These are phyloP conservation scores for Medicago lupulina DNA, from an alignment of 306 rosid species.

Conservation along the genomic window DNA sequence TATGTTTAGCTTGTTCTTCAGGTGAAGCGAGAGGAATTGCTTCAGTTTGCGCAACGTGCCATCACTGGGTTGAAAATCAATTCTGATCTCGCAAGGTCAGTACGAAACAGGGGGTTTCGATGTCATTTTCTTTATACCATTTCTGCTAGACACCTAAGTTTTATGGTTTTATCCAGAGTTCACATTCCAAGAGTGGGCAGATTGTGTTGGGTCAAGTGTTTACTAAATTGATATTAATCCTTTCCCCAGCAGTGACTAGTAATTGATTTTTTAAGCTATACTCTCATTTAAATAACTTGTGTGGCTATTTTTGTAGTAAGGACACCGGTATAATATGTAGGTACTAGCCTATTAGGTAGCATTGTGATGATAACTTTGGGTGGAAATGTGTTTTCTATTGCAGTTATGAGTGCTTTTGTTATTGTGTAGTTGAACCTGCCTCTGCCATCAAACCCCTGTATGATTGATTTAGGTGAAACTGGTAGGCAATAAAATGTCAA, in stretches of 20 bases:
- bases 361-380: not conserved
- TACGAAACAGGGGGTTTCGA: conserved; percentile 36
- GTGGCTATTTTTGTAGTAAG: conserved; percentile 1
- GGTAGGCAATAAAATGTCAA: not conserved
- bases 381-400: conserved; percentile 1
- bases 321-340: not conserved
- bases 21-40: conserved; percentile 98
- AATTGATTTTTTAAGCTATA: conserved; percentile 1
- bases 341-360: not conserved
- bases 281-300: not conserved
- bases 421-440: not conserved
- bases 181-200: conserved; percentile 8
- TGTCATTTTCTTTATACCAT: conserved; percentile 26
- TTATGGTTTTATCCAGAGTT: conserved; percentile 12
- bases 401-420: not conserved
- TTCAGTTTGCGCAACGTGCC: conserved; percentile 98
- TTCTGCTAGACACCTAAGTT: not conserved
- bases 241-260: not conserved
- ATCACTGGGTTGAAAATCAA: conserved; percentile 87
- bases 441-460: not conserved
- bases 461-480: conserved; percentile 2
- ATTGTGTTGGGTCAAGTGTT: conserved; percentile 15
- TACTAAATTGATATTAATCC: conserved; percentile 3
- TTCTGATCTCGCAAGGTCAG: conserved; percentile 80
- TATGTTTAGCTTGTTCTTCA: conserved; percentile 45